A percentile compares a stretch with the other conserved stretches of the same genome.
Conservation (phyloP, 2,329 filamentous ascomycete genomes). For the Fonsecaea monophora region DNA sequence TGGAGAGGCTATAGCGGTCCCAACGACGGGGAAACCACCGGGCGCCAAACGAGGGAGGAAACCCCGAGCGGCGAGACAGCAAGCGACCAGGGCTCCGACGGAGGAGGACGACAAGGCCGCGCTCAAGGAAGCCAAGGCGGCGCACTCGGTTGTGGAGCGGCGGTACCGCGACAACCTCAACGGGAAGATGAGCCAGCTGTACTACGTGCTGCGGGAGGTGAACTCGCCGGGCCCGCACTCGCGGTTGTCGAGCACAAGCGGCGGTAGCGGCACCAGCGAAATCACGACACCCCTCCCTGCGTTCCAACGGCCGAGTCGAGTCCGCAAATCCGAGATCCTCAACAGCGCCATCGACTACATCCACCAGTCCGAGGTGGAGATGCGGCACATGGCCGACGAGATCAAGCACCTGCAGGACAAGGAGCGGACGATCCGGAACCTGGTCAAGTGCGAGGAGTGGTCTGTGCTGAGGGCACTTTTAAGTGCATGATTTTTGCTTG, state of each 20-base stretch:
- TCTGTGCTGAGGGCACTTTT: conserved; percentile 22
- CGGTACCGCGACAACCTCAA: conserved; percentile 40
- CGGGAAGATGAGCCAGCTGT: conserved; percentile 38
- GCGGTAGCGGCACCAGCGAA: neutral
- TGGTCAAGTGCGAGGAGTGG: conserved; percentile 36
- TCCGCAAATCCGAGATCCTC: conserved; percentile 38
- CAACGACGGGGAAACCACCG: neutral
- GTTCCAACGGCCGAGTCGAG: conserved; percentile 30
- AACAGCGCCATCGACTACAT: conserved; percentile 39
- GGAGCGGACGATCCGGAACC: conserved; percentile 33
- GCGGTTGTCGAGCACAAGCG: conserved; percentile 23
- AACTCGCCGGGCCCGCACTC: conserved; percentile 22
- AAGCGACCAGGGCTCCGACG: conserved; percentile 14
- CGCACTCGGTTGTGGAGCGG: conserved; percentile 37
- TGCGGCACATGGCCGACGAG: conserved; percentile 38
- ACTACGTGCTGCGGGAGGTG: conserved; percentile 28
- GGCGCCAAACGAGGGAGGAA: neutral
- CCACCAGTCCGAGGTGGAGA: conserved; percentile 35
- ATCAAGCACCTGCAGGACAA: conserved; percentile 35
- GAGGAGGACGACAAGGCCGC: conserved; percentile 27
- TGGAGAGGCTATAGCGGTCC: neutral
- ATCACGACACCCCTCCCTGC: neutral
- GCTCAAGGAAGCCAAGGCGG: conserved; percentile 31
- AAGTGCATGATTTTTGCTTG: neutral
- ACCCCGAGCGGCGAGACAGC: conserved; percentile 16